Evolutionary conservation across 2,329 filamentous ascomycete species (phyloP), one percentile per base, ranked within the genome.

Genomic region (Claviceps cyperi): DNA sequence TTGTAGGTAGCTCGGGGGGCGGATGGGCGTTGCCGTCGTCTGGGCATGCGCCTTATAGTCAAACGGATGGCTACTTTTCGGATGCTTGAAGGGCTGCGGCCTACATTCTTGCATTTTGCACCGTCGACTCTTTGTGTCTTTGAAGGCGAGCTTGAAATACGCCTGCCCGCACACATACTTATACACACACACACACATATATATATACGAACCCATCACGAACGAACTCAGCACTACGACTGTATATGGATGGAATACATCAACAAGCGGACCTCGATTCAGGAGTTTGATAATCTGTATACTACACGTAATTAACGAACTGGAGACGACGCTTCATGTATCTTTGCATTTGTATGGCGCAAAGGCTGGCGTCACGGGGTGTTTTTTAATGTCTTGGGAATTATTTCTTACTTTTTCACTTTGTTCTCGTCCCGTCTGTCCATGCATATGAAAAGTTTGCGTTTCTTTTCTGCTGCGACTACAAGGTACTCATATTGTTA

Each of bases 41-140:
- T 15, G 64, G 63, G 46, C 71, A 75, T 46, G 66, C 70, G 9
- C 28, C 28, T 32, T 32, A 32, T 32, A 32, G 28, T 44, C 74
- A 74, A 55, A 71, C 73, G 46, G 75, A 79, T 37, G 74, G 77
- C 52, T 79, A 77, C 57, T 76, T 73, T 58, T 75, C 74, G 43
- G 75, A 78, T 56, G 70, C 66, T 52, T 78, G 19, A 41, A 13
- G 9, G 9, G 28, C 9, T 11, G 9, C 28, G 28, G 28, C 28
- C 28, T 32, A 9, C 9, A 32, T 32, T 32, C 28, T 32, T 32
- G 28, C 28, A 32, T 32, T 11, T 11, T 32, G 9, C 28, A 32
- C 28, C 4, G 9, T 32, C 28, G 9, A 11, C 9, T 32, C 28
- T 32, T 32, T 4, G 1, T 11, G 28, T 11, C 11, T 32, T 32